Percentiles rank a stretch among this genome's conserved stretches.
phyloP scores from a whole-genome alignment of 148 eudicot genomes.

The Camellia japonica region DNA sequence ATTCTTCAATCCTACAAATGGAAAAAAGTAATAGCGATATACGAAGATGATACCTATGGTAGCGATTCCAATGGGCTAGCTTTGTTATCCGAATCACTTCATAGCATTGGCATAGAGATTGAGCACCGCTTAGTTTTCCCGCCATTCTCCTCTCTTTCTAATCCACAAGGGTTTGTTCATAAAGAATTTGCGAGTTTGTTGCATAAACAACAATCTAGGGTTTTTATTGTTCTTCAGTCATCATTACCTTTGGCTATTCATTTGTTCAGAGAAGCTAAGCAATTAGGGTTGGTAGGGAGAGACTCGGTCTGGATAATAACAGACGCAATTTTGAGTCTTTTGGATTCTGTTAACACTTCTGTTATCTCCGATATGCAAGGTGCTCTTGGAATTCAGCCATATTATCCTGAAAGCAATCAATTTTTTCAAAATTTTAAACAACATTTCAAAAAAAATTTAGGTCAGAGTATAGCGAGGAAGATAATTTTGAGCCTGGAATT shows the following conservation, averaged over 20 bases:
- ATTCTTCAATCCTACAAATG: constrained; percentile 37
- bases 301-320: constrained; percentile 41
- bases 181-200: constrained; percentile 28
- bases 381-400: constrained; percentile 32
- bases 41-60: constrained; percentile 37
- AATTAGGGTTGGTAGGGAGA: constrained; percentile 40
- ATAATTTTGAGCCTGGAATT: constrained; percentile 27
- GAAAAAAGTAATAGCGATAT: constrained; percentile 40
- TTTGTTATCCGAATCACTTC: constrained; percentile 32
- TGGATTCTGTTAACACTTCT: constrained; percentile 38
- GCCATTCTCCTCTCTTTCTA: constrained; percentile 18
- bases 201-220: constrained; percentile 33
- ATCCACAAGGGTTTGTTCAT: constrained; percentile 27
- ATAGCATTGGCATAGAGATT: constrained; percentile 24
- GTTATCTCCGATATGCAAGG: constrained; percentile 42
- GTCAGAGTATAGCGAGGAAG: constrained; percentile 27
- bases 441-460: constrained; percentile 17
- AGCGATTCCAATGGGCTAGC: constrained; percentile 29
- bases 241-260: constrained; percentile 29
- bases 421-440: constrained; percentile 22
- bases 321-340: constrained; percentile 24
- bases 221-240: constrained; percentile 44
- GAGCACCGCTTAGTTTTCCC: constrained; percentile 41
- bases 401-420: constrained; percentile 20
- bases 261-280: constrained; percentile 39